Base-by-base conservation (phyloP, 441 rosid species). In the Pelargonium fulgidum region DNA sequence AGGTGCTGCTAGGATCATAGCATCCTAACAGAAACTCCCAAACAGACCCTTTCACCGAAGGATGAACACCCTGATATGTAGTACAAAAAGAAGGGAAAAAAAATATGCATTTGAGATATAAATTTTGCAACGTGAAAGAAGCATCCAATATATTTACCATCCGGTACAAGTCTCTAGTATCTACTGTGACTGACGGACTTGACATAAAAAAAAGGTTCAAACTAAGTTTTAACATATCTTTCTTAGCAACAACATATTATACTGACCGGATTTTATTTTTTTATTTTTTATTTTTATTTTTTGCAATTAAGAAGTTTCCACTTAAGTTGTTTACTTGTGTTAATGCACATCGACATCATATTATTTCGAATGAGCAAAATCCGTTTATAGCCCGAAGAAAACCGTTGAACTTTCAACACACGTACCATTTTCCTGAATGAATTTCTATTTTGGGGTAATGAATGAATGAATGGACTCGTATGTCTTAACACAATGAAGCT, bases 21-120 rank as follows among this genome's bases (percentile, higher is more conserved):
- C 96, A 87, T 62, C 99, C 99, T 77, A 93, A 75, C 76, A 93
- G 66, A 80, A 91, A 91, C 87, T 93, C 99, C 97, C 96, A 93
- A 19, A 88, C 97, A 45, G 74, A 75, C 56, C 93, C 96, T 84
- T 86, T 91, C 75, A 93, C 85, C 17, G 93, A 79, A 65, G 99
- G 99, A 75, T 91, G 99, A 76, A 93, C 81, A 36, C 99, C 99
- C 99, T 91, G 73, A 81, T 65, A 62, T 68, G 73, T 78, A 65
- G 64, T 66, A 67, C 33, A 26, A 26, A 26, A 26, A 72, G 62
- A 67, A 16, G 6, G 16, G 17, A n/a, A 13, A 50, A 4, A 5
- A 54, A 54, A 54, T 54, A 61, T 10, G 50, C 22, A 65, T 22
- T 39, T 65, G 36, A 20, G 3, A 29, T 26, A 61, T 61, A 20